Conservation (phyloP, 2,329 filamentous ascomycete genomes). For the Aspergillus melleus region DNA sequence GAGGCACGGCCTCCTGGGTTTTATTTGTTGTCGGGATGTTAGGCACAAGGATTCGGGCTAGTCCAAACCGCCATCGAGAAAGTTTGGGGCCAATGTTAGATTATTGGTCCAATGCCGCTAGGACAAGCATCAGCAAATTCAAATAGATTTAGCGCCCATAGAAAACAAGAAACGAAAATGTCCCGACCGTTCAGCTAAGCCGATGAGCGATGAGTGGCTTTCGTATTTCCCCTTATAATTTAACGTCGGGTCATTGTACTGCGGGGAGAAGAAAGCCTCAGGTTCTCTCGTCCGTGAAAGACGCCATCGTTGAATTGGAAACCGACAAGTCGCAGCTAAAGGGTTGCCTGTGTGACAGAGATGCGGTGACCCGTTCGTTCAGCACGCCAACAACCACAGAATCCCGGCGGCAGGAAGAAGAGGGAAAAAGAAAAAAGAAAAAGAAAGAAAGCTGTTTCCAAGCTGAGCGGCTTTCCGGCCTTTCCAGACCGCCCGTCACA, state of each 20-base stretch:
- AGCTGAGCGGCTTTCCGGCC: not conserved
- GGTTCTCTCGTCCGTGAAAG: not conserved
- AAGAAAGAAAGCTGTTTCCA: not conserved
- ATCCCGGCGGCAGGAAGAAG: not conserved
- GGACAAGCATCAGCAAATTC: not conserved
- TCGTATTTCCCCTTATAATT: not conserved
- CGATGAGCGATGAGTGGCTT: not conserved
- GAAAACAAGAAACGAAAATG: not conserved
- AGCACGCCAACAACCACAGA: not conserved
- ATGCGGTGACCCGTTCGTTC: not conserved
- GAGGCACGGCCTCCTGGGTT: not conserved
- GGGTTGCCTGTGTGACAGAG: not conserved
- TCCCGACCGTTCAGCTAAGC: not conserved
- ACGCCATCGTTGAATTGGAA: not conserved
- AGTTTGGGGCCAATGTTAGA: not conserved
- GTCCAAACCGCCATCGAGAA: not conserved
- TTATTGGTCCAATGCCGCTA: not conserved
- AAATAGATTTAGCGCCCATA: not conserved
- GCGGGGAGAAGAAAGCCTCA: not conserved
- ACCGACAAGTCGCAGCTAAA: not conserved
- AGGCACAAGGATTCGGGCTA: not conserved
- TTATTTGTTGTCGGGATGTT: not conserved
- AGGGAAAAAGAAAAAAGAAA: too few relatives aligned
- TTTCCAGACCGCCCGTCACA: not conserved
- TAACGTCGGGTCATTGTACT: not conserved